Base-by-base conservation (phyloP, 2,329 filamentous ascomycete species). In the Metarhizium album region DNA sequence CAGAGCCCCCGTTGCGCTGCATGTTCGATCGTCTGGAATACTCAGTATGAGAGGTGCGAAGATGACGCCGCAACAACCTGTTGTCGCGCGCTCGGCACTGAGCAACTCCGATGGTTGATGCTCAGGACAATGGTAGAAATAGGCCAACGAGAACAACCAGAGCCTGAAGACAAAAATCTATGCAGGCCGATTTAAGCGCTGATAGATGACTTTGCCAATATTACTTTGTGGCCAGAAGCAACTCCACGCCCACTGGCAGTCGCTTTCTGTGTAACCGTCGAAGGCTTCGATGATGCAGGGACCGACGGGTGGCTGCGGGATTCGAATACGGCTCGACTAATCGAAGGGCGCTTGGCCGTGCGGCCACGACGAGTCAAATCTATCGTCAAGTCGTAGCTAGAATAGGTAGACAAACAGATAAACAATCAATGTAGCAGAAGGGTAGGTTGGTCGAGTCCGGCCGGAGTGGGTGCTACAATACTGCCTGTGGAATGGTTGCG, bases 1-100 rank as follows among this genome's bases (percentile, higher is more conserved):
- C 56, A 46, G 55, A 49, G 37, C 55, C 45, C 46, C 51, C 52
- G 38, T 59, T 57, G 42, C 51, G 61, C 46, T 58, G 58, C 66
- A 67, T 67, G 24, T 52, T 52, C 45, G 13, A 22, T 18, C 3
- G 29, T 35, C 47, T 18, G 16, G 37, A 40, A 18, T 20, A 20
- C 18, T 20, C 35, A 27, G 38, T 50, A 6, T 29, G 20, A 47
- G 38, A 29, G 8, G 20, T 4, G 18, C 18, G 11, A 4, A 9
- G 35, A 27, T 13, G 4, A 38, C 11, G 35, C 23, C 31, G 3
- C 16, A 18, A 40, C 16, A 40, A 16, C 9, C 16, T 1, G 37
- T 13, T 35, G 33, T 35, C 14, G 11, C 33, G 33, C 33, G 7
- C 33, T 8, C 11, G 33, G 33, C 9, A 13, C 16, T 14, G 33